Conservation (phyloP, 2,329 filamentous ascomycete species). For the Colletotrichum graminicola region DNA sequence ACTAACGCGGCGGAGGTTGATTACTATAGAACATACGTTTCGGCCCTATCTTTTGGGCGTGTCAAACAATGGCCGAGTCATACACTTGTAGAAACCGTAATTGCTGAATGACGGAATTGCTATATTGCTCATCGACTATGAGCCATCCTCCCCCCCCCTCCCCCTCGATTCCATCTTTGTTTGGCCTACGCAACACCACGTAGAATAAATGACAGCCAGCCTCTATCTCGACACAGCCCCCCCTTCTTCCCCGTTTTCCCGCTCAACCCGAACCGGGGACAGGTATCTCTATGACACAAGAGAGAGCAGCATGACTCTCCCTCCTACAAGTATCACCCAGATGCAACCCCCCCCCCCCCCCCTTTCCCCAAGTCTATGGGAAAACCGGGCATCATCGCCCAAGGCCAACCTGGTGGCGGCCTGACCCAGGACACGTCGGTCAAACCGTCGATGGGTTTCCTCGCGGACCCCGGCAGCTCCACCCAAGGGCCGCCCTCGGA, state of each 20-base stretch:
- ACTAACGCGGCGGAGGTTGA: slow-evolving; percentile 6
- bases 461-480: slow-evolving; percentile 10
- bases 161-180: too few relatives aligned
- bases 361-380: background rate
- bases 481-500: slow-evolving; percentile 8
- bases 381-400: slow-evolving; percentile 2
- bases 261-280: slow-evolving; percentile 14
- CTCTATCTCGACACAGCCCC: background rate
- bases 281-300: slow-evolving; percentile 23
- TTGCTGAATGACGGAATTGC: background rate
- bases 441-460: background rate
- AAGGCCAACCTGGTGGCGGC: slow-evolving; percentile 8
- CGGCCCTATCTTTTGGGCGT: slow-evolving; percentile 1
- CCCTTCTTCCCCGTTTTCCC: background rate
- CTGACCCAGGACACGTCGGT: background rate
- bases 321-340: slow-evolving; percentile 27
- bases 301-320: slow-evolving; percentile 33
- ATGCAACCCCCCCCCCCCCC: background rate
- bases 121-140: slow-evolving; percentile 1
- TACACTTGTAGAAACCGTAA: background rate
- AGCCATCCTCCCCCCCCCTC: too few relatives aligned
- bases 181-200: too few relatives aligned
- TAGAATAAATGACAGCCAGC: background rate
- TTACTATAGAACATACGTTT: slow-evolving; percentile 9
- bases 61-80: slow-evolving; percentile 17